Evolutionary conservation across 2,329 filamentous ascomycete genomes (phyloP), one percentile per base, ranked within the genome.

Genomic region (Hansfordia pulvinata): DNA sequence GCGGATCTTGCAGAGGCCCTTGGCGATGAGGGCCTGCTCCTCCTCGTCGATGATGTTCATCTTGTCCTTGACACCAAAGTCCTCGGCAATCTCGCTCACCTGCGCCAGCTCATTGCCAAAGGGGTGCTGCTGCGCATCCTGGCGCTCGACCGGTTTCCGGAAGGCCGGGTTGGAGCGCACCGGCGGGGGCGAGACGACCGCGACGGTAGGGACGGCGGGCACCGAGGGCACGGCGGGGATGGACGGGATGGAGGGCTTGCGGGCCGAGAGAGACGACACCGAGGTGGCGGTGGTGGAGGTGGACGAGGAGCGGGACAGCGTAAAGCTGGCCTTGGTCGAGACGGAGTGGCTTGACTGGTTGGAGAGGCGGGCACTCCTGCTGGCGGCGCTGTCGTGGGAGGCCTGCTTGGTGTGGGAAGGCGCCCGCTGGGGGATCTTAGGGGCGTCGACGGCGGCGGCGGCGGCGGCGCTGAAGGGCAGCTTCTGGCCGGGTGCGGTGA

Each of bases 61-160:
- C 35, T 64, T 55, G 19, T 71, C 64, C 35, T 67, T 64, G 17
- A 73, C 63, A 21, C 74, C 73, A 40, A 84, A 88, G 52, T 94
- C 86, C 54, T 96, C 90, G 0, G 79, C 88, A 10, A 94, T 69
- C 53, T 96, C 90, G 28, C 85, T 84, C 14, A 96, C 82, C 53
- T 96, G 80, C 30, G 83, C 84, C 28, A 96, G 62, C 53, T 98
- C 90, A 26, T 78, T 76, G 28, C 83, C 83, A 43, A 96, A 96
- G 0, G 88, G 88, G 49, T 90, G 33, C n/a, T 59, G 58, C 29
- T 54, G 52, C 19, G 34, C 30, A 36, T 43, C 38, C 9, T 30
- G 18, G 26, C 27, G 29, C 20, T 46, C 37, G 40, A 41, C 31
- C 43, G 38, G 30, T 32, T 40, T 42, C 30, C 33, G 42, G 35